Evolutionary conservation across 2,329 filamentous ascomycete genomes (phyloP).

Genomic region (Fusarium haematococcum): DNA sequence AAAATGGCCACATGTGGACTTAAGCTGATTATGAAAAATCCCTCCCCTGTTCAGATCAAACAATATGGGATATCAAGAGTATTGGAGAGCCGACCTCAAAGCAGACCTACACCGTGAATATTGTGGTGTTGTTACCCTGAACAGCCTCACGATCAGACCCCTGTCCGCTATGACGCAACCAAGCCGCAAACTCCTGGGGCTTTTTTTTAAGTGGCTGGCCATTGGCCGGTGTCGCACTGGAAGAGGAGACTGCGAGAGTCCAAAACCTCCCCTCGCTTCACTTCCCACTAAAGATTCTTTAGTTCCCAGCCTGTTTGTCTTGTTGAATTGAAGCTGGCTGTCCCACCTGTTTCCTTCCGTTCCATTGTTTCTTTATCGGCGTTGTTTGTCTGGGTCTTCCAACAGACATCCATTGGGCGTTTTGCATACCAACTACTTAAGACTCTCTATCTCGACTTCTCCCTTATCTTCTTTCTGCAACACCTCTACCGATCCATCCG

Average conservation of each 20-base stretch:
- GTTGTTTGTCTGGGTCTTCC: slow-evolving; percentile 1
- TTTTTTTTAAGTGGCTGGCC: slow-evolving; percentile 19
- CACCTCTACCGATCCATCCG: not conserved
- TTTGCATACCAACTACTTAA: not conserved
- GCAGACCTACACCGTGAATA: not conserved
- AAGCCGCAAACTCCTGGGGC: slow-evolving; percentile 10
- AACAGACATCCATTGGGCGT: slow-evolving; percentile 4
- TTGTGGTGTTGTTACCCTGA: slow-evolving; percentile 13
- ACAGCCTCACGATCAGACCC: slow-evolving; percentile 10
- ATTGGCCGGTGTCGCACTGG: slow-evolving; percentile 22
- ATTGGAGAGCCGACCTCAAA: not conserved
- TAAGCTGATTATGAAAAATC: not conserved
- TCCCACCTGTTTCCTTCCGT: not conserved
- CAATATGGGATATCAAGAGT: not conserved
- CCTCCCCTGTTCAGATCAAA: not conserved
- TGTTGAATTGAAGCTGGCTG: not conserved
- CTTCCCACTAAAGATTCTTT: slow-evolving; percentile 12
- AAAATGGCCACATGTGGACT: not conserved
- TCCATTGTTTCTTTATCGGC: slow-evolving; percentile 26
- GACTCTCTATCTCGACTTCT: not conserved
- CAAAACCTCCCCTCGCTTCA: slow-evolving; percentile 12
- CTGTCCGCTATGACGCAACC: slow-evolving; percentile 20
- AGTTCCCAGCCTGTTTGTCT: slow-evolving; percentile 2
- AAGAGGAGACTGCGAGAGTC: not conserved
- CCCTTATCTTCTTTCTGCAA: not conserved